Evolutionary conservation across 805 yeast genomes (phyloP).

Genomic region (Candida sphagnicola): DNA sequence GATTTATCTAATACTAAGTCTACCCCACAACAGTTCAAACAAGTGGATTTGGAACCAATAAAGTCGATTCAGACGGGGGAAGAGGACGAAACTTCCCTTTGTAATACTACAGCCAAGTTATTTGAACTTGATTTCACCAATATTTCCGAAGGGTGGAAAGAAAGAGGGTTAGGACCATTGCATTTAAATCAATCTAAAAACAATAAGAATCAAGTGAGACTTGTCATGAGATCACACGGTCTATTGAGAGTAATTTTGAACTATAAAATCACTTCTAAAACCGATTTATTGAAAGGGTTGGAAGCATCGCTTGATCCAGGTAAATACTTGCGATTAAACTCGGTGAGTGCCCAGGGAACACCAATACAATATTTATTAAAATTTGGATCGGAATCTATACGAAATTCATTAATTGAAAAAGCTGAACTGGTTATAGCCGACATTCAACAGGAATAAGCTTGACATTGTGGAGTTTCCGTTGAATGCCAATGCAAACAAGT

Average conservation of each 20-base stretch:
- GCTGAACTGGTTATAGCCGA: conserved; percentile 31
- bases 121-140: conserved; percentile 69
- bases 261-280: conserved; percentile 56
- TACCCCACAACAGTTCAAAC: conserved; percentile 41
- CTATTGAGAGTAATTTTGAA: conserved; percentile 79
- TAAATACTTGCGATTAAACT: conserved; percentile 73
- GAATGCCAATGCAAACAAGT: no score
- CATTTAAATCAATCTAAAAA: conserved; percentile 59
- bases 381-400: conserved; percentile 57
- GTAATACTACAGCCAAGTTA: conserved; percentile 70
- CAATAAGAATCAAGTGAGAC: conserved; percentile 48
- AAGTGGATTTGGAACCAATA: conserved; percentile 54
- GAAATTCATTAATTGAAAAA: conserved; percentile 54
- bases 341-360: conserved; percentile 51
- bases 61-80: conserved; percentile 79
- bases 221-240: conserved; percentile 91
- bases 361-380: conserved; percentile 85
- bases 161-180: conserved; percentile 85
- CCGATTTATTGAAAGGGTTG: conserved; percentile 73
- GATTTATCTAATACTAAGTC: conserved; percentile 11
- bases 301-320: conserved; percentile 82
- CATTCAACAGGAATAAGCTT: neutral
- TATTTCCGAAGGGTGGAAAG: conserved; percentile 85
- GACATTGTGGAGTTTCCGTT: no score
- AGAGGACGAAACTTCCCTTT: conserved; percentile 72